Base-by-base conservation (phyloP, 2,329 filamentous ascomycete genomes). In the Fusarium poae region DNA sequence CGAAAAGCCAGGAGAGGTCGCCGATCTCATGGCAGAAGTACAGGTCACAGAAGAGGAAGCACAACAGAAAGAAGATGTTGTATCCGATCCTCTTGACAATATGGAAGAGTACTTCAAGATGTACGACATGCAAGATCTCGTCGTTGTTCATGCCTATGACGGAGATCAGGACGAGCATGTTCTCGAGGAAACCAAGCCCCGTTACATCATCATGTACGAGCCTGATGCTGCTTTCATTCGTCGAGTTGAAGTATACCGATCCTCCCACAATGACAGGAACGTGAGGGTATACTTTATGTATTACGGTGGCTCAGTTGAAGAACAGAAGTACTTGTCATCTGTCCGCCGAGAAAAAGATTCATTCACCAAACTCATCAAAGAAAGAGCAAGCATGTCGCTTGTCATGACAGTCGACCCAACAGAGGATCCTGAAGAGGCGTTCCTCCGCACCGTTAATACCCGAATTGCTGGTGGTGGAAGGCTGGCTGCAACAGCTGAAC, bases 171-270 rank as follows among this genome's bases (percentile, higher is more conserved):
- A 99, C 77, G 96, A 98, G 77, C 93, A 97, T 77, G 86, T 98
- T n/a, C 86, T 99, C 2, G 95, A 99, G 77, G 96, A 99, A 79
- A 86, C 96, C 60, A 94, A 92, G 75, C 96, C 96, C 34, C 90
- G 92, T 63, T 97, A 97, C 79, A 93, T 99, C 62, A 92, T 99
- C 81, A 98, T 99, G 96, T 99, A 97, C 79, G 96, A 98, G 77
- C 95, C 96, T 1, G 94, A 98, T 70, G 89, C 95, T 5, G 90
- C 95, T 5, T 99, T 99, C 78, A 97, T 98, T 74, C 89, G 96
- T 16, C 87, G 95, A 37, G 91, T 99, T 21, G 96, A 99, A 77
- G 94, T 98, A 3, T 99, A 98, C 80, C 90, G 96, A 39, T 97
- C 94, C 53, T 97, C 94, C 12, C 96, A 99, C 80, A 92, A 90